These are phyloP conservation scores for Camelina sativa DNA, from an alignment of 345 rosid species.

Conservation along the genomic window DNA sequence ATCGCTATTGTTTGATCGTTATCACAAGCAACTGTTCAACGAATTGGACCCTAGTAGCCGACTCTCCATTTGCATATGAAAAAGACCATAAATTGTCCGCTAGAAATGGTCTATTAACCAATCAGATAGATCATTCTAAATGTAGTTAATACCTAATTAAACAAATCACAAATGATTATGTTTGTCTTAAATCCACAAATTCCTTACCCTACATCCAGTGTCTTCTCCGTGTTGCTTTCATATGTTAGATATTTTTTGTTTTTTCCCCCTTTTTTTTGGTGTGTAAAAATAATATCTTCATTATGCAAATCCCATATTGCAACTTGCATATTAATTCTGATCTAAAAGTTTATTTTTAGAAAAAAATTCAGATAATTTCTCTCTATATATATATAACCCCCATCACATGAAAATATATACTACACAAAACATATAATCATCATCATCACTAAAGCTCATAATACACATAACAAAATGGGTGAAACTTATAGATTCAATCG, in stretches of 20 bases:
- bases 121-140: slow-evolving; percentile 19
- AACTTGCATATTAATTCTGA: slow-evolving; percentile 18
- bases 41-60: not conserved
- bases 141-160: slow-evolving; percentile 25
- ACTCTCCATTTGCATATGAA: slow-evolving; percentile 22
- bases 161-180: slow-evolving; percentile 25
- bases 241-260: not conserved
- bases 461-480: slow-evolving; percentile 14
- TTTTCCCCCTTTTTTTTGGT: not conserved
- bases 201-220: slow-evolving; percentile 29
- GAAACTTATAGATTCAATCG: slow-evolving; percentile 8
- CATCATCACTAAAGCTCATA: slow-evolving; percentile 18
- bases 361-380: not conserved
- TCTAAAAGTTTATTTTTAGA: not conserved
- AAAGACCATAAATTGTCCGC: not conserved
- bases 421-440: slow-evolving; percentile 19
- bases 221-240: slow-evolving; percentile 34
- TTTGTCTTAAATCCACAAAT: slow-evolving; percentile 24
- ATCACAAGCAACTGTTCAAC: not conserved
- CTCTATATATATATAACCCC: slow-evolving; percentile 30
- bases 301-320: slow-evolving; percentile 21
- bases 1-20: not conserved
- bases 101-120: slow-evolving; percentile 13
- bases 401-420: not conserved
- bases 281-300: slow-evolving; percentile 26